phyloP scores from a whole-genome alignment of 2,329 filamentous ascomycete species.

The Aspergillus puulaauensis region DNA sequence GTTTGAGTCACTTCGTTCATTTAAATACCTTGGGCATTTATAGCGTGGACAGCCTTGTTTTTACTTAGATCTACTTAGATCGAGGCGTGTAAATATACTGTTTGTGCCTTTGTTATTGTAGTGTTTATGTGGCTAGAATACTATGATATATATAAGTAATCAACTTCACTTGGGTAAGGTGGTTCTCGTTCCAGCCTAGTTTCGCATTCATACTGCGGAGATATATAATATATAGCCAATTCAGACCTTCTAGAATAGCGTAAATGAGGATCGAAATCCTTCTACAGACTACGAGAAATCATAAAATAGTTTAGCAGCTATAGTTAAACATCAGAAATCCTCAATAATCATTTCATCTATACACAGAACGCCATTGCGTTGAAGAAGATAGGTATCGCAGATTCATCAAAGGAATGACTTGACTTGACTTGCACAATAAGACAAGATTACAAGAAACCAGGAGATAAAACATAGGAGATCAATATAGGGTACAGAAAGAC shows the following conservation, averaged over 20 bases:
- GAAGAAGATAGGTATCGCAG: slow-evolving; percentile 11
- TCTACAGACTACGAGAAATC: neutral
- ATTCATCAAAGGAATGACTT: slow-evolving; percentile 9
- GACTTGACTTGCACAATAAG: slow-evolving; percentile 1
- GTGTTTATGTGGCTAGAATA: neutral
- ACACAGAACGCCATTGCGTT: slow-evolving; percentile 7
- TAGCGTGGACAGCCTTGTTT: slow-evolving; percentile 13
- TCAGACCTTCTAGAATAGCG: no score
- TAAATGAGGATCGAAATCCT: neutral
- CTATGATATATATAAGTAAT: neutral
- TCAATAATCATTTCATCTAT: slow-evolving; percentile 10
- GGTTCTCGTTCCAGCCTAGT: neutral
- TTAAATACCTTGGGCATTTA: slow-evolving; percentile 14
- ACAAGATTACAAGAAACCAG: slow-evolving; percentile 5
- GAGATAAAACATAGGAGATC: slow-evolving; percentile 13
- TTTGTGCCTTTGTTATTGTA: neutral
- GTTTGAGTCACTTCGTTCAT: neutral
- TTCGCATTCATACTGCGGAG: no score
- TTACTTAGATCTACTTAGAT: neutral
- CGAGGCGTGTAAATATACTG: slow-evolving; percentile 5
- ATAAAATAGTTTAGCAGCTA: neutral
- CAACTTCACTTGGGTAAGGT: neutral
- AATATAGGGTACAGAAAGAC: slow-evolving; percentile 7
- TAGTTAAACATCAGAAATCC: neutral
- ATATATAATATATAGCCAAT: no score